Percentiles rank a stretch among this genome's conserved stretches.
Conservation (phyloP, 495 filamentous ascomycete genomes). For the Xylaria intraflava region DNA sequence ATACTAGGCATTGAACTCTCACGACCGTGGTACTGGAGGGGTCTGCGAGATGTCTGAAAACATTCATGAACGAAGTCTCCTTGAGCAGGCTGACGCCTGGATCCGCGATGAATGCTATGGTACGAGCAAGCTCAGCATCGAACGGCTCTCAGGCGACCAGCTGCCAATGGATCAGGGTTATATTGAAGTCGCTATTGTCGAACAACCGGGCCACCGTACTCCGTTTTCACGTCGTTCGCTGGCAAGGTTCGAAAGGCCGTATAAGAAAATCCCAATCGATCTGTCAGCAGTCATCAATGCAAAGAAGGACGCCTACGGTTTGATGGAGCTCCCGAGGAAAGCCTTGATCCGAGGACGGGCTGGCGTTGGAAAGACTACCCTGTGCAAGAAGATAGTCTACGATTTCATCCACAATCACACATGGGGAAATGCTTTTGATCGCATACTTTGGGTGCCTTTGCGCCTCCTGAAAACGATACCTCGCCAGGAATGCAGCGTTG, state of each 20-base stretch:
- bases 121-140: not conserved
- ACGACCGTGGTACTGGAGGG: too few species aligned
- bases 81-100: not conserved
- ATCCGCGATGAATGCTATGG: not conserved
- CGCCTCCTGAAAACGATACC: too few species aligned
- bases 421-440: not conserved
- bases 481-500: too few species aligned
- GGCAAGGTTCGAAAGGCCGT: not conserved
- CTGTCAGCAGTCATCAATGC: not conserved
- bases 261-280: not conserved
- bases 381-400: slow-evolving; percentile 11
- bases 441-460: too few species aligned
- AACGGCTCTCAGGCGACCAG: not conserved
- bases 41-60: too few species aligned
- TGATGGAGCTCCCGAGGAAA: too few species aligned
- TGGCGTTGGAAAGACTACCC: slow-evolving; percentile 3
- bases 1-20: too few species aligned
- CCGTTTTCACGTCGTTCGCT: not conserved
- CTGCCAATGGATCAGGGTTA: not conserved
- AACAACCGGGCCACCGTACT: not conserved
- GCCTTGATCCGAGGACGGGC: slow-evolving; percentile 4
- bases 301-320: not conserved
- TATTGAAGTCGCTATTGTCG: not conserved
- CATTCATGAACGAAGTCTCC: not conserved
- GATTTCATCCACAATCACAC: not conserved